Evolutionary conservation across 768 basidiomycete species (phyloP).

Genomic region (Rubroboletus satanas): DNA sequence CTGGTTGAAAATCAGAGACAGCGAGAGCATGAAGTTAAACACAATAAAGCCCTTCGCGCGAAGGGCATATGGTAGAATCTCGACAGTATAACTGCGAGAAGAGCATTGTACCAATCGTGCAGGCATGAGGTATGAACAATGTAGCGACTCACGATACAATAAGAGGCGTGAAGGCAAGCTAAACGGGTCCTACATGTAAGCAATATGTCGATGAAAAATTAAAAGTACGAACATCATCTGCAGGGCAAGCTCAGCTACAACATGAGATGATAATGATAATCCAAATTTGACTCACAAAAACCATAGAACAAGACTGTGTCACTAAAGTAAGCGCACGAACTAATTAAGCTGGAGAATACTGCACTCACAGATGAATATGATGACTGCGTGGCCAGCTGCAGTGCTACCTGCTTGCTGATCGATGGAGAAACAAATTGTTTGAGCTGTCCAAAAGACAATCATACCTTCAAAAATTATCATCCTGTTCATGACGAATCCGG

Average conservation of each 20-base stretch:
- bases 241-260: not conserved
- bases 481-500: constrained; percentile 22
- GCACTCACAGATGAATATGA: constrained; percentile 43
- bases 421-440: constrained; percentile 36
- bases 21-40: constrained; percentile 37
- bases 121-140: not conserved
- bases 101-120: not conserved
- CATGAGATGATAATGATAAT: too few relatives aligned
- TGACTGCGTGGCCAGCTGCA: constrained; percentile 39
- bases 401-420: constrained; percentile 26
- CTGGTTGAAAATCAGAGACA: constrained; percentile 44
- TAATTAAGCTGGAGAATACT: not conserved
- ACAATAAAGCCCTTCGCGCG: constrained; percentile 39
- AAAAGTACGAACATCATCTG: constrained; percentile 30
- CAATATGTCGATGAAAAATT: not conserved
- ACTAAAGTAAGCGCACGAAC: not conserved
- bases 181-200: not conserved
- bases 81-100: constrained; percentile 34
- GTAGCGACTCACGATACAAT: constrained; percentile 30
- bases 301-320: constrained; percentile 36
- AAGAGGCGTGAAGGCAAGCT: constrained; percentile 42
- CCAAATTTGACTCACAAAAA: constrained; percentile 28
- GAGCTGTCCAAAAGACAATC: constrained; percentile 38
- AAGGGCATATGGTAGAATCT: constrained; percentile 40
- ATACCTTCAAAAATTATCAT: constrained; percentile 37